phyloP scores from a whole-genome alignment of 106 monocot species.

The Allium cepa region DNA sequence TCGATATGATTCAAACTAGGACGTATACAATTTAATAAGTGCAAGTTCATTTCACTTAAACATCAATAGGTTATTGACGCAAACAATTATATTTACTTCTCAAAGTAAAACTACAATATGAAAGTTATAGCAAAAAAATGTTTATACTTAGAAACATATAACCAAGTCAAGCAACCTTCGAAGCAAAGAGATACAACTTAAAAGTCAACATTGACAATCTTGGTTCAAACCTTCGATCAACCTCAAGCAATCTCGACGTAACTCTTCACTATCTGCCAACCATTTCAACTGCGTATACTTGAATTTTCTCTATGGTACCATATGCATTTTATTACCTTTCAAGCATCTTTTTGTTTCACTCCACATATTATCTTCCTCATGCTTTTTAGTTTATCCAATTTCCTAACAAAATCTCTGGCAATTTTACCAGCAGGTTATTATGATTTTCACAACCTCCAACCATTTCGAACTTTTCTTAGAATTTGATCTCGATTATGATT shows the following conservation, averaged over 20 bases:
- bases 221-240: conserved; percentile 11
- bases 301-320: conserved; percentile 86
- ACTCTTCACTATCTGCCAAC: conserved; percentile 40
- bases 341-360: conserved; percentile 74
- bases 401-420: conserved; percentile 86
- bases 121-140: no score
- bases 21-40: no score
- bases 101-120: no score
- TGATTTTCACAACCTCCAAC: conserved; percentile 53
- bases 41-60: no score
- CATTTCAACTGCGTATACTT: conserved; percentile 91
- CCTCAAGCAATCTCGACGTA: neutral
- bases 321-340: conserved; percentile 90
- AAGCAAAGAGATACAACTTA: conserved; percentile 36
- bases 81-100: no score
- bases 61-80: no score
- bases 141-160: no score
- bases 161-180: conserved; percentile 38
- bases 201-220: conserved; percentile 68
- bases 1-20: no score
- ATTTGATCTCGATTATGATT: conserved; percentile 63
- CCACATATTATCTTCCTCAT: conserved; percentile 65
- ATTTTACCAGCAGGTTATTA: conserved; percentile 35
- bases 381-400: conserved; percentile 37
- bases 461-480: conserved; percentile 76